Conservation (phyloP, 1,139 yeast genomes). For the Entelexis sorbosivorans region DNA sequence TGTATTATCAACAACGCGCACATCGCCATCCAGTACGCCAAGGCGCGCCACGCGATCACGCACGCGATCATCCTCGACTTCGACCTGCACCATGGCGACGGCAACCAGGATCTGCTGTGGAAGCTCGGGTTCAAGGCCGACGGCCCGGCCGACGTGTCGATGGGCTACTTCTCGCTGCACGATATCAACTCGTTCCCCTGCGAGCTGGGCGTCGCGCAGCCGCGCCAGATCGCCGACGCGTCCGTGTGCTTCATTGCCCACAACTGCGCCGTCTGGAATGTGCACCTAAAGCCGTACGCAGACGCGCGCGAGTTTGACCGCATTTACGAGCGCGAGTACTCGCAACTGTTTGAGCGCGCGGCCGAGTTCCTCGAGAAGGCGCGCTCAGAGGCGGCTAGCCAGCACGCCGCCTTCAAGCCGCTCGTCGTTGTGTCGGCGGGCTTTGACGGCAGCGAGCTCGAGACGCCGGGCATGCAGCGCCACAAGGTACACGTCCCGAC, state of each 20-base stretch:
- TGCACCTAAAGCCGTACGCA: conserved; percentile 60
- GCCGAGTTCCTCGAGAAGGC: conserved; percentile 45
- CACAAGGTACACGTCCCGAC: conserved; percentile 80
- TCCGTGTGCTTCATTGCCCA: conserved; percentile 72
- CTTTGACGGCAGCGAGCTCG: conserved; percentile 80
- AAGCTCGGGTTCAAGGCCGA: conserved; percentile 45
- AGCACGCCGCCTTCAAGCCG: conserved; percentile 46
- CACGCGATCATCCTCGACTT: conserved; percentile 78
- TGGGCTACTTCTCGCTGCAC: conserved; percentile 76
- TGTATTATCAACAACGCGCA: conserved; percentile 76
- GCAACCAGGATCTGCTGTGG: conserved; percentile 82
- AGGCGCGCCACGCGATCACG: conserved; percentile 49
- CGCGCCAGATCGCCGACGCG: conserved; percentile 62
- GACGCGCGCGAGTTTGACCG: conserved; percentile 53
- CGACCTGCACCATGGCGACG: conserved; percentile 89
- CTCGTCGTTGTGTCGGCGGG: conserved; percentile 71
- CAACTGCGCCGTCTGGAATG: conserved; percentile 73
- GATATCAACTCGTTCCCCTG: conserved; percentile 84
- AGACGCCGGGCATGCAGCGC: conserved; percentile 72
- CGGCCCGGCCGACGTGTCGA: conserved; percentile 25
- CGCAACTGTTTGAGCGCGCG: conserved; percentile 54
- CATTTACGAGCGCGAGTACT: conserved; percentile 53
- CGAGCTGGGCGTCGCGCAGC: conserved; percentile 65
- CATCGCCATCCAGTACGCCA: conserved; percentile 72
- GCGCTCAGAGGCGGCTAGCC: conserved; percentile 29